These are phyloP conservation scores for Phytophthora fragariaefolia DNA, from an alignment of 352 stramenopile genomes.

Conservation along the genomic window DNA sequence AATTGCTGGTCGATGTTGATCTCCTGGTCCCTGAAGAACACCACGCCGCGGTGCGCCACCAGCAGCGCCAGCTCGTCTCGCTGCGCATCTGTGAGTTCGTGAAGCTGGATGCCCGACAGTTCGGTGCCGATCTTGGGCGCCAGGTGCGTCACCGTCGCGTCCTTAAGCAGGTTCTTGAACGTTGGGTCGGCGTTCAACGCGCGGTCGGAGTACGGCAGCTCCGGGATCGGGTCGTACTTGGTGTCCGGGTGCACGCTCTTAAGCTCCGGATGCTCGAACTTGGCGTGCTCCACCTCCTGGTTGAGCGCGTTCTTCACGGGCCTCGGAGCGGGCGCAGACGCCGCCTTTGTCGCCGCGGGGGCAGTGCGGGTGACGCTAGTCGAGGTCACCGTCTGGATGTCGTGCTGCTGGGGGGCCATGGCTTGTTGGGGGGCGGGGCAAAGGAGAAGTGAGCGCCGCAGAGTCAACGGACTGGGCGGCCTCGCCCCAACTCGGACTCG, in stretches of 20 bases:
- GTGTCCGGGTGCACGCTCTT: not conserved
- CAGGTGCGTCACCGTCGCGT: constrained; percentile 5
- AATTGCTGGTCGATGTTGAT: constrained; percentile 1
- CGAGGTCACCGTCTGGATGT: not conserved
- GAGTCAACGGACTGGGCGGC: not conserved
- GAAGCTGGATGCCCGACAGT: constrained; percentile 2
- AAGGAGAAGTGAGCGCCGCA: constrained; percentile 1
- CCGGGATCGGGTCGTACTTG: constrained; percentile 6
- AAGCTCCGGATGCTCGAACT: constrained; percentile 4
- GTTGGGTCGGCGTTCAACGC: not conserved
- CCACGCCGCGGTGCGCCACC: constrained; percentile 1
- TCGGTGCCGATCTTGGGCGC: constrained; percentile 4
- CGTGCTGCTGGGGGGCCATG: constrained; percentile 5
- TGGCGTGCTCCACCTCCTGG: constrained; percentile 1
- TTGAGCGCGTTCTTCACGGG: constrained; percentile 1
- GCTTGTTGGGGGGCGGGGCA: not conserved
- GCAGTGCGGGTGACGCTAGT: not conserved
- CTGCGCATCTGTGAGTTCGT: not conserved
- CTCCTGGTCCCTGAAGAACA: constrained; percentile 4
- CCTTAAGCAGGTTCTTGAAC: constrained; percentile 5
- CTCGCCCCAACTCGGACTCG: not conserved
- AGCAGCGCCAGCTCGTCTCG: constrained; percentile 4
- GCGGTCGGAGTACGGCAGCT: not conserved
- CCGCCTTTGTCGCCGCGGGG: not conserved
- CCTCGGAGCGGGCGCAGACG: not conserved